These are phyloP conservation scores for Stagonosporopsis rhizophila DNA, from an alignment of 2,329 filamentous ascomycete species.

Conservation along the genomic window DNA sequence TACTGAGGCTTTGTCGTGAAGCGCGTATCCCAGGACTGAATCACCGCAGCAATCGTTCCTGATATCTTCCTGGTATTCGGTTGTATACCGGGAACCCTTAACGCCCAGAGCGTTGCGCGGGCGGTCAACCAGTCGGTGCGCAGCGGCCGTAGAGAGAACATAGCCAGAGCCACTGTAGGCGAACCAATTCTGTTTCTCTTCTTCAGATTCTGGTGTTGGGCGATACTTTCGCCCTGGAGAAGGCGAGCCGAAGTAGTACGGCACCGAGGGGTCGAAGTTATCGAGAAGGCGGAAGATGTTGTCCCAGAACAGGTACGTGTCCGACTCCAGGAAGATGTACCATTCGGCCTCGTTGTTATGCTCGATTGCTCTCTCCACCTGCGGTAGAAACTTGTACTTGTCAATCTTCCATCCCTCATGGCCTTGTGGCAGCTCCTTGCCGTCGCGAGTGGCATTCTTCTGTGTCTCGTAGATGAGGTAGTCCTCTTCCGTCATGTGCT, in stretches of 20 bases:
- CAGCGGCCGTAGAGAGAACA: constrained; percentile 53
- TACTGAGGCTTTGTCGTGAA: constrained; percentile 28
- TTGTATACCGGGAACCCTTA: constrained; percentile 16
- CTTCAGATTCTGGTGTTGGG: constrained; percentile 28
- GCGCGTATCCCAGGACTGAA: constrained; percentile 30
- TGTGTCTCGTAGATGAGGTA: constrained; percentile 46
- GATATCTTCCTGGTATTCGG: constrained; percentile 17
- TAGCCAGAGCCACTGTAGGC: constrained; percentile 50
- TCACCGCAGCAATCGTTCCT: constrained; percentile 51
- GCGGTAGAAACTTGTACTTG: constrained; percentile 65
- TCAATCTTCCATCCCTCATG: constrained; percentile 28
- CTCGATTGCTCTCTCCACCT: constrained; percentile 52
- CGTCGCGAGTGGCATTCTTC: constrained; percentile 15
- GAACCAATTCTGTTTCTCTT: constrained; percentile 48
- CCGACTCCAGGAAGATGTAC: constrained; percentile 33
- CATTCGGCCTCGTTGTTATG: constrained; percentile 23
- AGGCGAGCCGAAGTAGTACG: constrained; percentile 45
- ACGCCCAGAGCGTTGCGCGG: constrained; percentile 25
- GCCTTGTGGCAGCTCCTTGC: constrained; percentile 42
- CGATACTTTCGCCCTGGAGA: constrained; percentile 17
- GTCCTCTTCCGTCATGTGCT: constrained; percentile 41
- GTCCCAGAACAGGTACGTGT: constrained; percentile 34
- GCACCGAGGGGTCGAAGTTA: constrained; percentile 34
- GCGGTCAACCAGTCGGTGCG: constrained; percentile 54
- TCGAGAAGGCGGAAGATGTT: constrained; percentile 43